These are phyloP conservation scores for Amanita jacksonii DNA, from an alignment of 768 basidiomycete species.

Conservation along the genomic window DNA sequence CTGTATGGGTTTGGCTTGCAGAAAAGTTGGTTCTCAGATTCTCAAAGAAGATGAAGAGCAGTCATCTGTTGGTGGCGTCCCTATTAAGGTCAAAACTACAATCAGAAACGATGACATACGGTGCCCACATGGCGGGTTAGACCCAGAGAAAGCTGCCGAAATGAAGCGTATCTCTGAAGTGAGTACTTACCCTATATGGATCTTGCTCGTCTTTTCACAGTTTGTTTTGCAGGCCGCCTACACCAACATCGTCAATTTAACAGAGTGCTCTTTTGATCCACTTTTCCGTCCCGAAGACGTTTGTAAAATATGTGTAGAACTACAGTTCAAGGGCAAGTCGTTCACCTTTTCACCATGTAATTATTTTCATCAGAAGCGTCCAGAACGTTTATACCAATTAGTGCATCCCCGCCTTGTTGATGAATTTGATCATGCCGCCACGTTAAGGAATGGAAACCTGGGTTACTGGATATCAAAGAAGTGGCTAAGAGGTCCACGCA, in stretches of 20 bases:
- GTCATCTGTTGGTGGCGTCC: background rate
- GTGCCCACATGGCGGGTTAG: constrained; percentile 53
- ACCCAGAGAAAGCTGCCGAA: constrained; percentile 46
- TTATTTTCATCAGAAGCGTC: constrained; percentile 5
- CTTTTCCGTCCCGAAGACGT: constrained; percentile 39
- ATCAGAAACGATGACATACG: constrained; percentile 35
- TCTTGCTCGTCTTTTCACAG: background rate
- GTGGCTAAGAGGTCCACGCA: constrained; percentile 61
- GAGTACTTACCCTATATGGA: constrained; percentile 4
- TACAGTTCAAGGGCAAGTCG: constrained; percentile 45
- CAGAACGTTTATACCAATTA: constrained; percentile 62
- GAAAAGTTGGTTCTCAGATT: background rate
- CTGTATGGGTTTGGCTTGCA: constrained; percentile 13
- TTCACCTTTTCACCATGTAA: background rate
- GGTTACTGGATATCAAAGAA: constrained; percentile 70
- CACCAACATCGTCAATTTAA: constrained; percentile 30
- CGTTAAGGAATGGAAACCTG: constrained; percentile 28
- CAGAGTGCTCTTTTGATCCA: constrained; percentile 41
- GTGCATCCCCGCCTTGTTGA: constrained; percentile 56
- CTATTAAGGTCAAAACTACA: constrained; percentile 5
- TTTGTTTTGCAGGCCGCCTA: constrained; percentile 30
- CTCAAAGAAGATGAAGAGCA: background rate
- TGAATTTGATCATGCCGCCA: constrained; percentile 45
- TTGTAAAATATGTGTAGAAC: constrained; percentile 50
- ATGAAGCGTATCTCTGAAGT: constrained; percentile 68